Conservation (phyloP, 371 early-diverging fungal species). For the Cokeromyces recurvatus region DNA sequence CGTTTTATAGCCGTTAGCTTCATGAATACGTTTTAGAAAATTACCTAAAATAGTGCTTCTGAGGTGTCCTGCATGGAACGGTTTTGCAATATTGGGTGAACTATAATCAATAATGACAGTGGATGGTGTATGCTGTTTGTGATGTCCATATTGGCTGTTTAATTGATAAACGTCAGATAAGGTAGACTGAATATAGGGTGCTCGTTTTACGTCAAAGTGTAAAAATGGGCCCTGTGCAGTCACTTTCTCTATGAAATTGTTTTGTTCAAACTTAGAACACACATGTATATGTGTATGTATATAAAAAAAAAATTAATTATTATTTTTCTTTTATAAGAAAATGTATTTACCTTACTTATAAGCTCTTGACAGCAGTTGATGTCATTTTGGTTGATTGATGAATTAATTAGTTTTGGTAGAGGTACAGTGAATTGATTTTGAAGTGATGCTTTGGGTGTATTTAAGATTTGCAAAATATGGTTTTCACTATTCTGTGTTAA, state of each 20-base stretch:
- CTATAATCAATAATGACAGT: conserved; percentile 91
- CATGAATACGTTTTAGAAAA: conserved; percentile 84
- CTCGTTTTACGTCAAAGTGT: conserved; percentile 62
- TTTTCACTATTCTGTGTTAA: conserved; percentile 13
- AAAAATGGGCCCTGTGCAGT: conserved; percentile 66
- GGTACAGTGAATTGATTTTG: conserved; percentile 29
- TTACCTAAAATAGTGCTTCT: conserved; percentile 98
- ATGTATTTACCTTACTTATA: conserved; percentile 46
- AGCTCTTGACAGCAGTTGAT: conserved; percentile 42
- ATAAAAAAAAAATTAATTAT: too few species aligned
- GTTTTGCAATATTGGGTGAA: conserved; percentile 99
- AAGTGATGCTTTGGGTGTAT: conserved; percentile 14
- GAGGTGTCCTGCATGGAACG: conserved; percentile 99
- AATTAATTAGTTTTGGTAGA: conserved; percentile 23
- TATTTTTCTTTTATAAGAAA: too few species aligned
- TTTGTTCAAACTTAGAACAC: conserved; percentile 20
- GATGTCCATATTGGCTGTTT: conserved; percentile 29
- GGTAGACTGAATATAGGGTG: conserved; percentile 44
- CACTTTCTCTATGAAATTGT: conserved; percentile 41
- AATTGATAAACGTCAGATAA: conserved; percentile 44
- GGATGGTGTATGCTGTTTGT: background rate
- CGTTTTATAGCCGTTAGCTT: conserved; percentile 85
- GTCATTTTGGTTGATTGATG: conserved; percentile 14
- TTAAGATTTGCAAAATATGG: conserved; percentile 8
- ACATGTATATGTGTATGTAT: too few species aligned